These are phyloP conservation scores for Neurospora sp. DNA, from an alignment of 495 filamentous ascomycete genomes.

Conservation along the genomic window DNA sequence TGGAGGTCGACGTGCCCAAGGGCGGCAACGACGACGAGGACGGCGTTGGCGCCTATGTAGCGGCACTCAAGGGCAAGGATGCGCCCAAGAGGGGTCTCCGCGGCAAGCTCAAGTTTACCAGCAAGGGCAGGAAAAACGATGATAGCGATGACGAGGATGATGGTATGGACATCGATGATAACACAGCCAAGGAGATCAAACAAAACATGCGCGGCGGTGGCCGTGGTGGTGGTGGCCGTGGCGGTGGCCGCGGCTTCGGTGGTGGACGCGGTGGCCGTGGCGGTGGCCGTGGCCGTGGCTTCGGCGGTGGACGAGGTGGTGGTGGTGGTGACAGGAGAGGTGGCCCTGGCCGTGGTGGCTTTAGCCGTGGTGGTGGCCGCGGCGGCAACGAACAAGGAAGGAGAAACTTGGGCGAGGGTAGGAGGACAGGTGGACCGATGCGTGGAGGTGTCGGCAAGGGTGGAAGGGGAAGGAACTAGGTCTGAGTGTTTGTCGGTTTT, in stretches of 20 bases:
- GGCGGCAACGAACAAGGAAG: conserved; percentile 5
- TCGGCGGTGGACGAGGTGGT: conserved; percentile 4
- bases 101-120: conserved; percentile 80
- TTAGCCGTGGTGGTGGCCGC: conserved; percentile 2
- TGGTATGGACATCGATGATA: conserved; percentile 41
- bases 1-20: conserved; percentile 52
- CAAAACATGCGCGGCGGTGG: conserved; percentile 14
- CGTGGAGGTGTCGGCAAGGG: background rate
- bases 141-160: conserved; percentile 52
- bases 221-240: conserved; percentile 14
- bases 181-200: conserved; percentile 36
- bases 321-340: conserved; percentile 5
- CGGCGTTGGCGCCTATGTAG: conserved; percentile 84
- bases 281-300: conserved; percentile 7
- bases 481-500: background rate
- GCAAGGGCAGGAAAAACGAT: conserved; percentile 49
- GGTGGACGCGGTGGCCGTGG: conserved; percentile 12
- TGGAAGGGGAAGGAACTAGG: background rate
- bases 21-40: conserved; percentile 39
- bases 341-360: conserved; percentile 1
- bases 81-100: conserved; percentile 69
- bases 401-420: background rate
- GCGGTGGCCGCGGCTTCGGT: conserved; percentile 11
- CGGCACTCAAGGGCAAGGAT: conserved; percentile 77
- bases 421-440: background rate